These are phyloP conservation scores for Euclidium syriacum DNA, from an alignment of 345 rosid species.

Conservation along the genomic window DNA sequence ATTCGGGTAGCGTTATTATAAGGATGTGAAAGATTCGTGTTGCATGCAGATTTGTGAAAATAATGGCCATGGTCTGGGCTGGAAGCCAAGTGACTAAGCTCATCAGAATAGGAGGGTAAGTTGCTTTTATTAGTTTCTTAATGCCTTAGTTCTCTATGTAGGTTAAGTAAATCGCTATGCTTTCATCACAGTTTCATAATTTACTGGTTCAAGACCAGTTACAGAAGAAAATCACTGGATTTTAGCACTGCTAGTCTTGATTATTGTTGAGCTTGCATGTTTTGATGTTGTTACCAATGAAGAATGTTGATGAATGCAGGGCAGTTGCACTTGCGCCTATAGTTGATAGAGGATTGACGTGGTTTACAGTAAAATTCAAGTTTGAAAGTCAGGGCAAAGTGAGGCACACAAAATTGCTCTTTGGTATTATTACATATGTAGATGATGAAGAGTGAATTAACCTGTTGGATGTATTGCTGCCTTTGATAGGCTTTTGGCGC, in stretches of 20 bases:
- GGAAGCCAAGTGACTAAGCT: conserved; percentile 96
- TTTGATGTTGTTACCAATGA: not conserved
- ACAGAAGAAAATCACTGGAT: not conserved
- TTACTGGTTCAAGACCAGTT: not conserved
- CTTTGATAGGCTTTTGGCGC: conserved; percentile 61
- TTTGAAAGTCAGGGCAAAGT: conserved; percentile 79
- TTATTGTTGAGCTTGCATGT: not conserved
- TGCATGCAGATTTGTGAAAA: conserved; percentile 68
- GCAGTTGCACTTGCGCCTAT: conserved; percentile 92
- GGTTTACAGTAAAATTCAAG: conserved; percentile 67
- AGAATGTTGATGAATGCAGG: conserved; percentile 41
- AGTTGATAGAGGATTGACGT: conserved; percentile 73
- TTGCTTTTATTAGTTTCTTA: conserved; percentile 13
- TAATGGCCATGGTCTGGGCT: conserved; percentile 98
- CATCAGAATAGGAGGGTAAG: conserved; percentile 84
- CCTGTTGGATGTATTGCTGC: not conserved
- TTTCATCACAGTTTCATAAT: not conserved
- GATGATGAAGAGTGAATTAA: not conserved
- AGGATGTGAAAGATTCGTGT: conserved; percentile 8
- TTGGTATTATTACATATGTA: not conserved
- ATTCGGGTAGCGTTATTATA: conserved; percentile 8
- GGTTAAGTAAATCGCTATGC: not conserved
- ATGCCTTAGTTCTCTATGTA: not conserved
- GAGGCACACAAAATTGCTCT: conserved; percentile 2
- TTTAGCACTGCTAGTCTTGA: not conserved